phyloP scores from a whole-genome alignment of 2,329 filamentous ascomycete genomes.

The Xylaria polymorpha region DNA sequence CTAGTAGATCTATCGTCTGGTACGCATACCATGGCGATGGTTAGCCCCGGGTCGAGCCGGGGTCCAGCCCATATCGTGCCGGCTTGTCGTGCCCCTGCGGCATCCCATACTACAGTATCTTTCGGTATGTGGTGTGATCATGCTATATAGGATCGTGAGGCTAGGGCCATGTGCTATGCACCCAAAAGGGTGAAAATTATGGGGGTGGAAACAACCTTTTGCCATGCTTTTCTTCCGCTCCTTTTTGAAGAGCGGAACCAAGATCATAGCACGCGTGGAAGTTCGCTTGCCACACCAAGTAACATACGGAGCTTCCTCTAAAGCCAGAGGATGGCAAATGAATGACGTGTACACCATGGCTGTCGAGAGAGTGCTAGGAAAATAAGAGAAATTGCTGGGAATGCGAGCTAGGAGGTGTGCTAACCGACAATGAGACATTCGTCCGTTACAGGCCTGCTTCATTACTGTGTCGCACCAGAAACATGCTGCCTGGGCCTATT shows the following conservation, averaged over 20 bases:
- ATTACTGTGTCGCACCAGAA: conserved; percentile 27
- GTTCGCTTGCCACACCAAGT: conserved; percentile 14
- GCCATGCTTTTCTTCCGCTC: conserved; percentile 2
- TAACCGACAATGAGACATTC: conserved; percentile 23
- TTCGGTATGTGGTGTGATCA: conserved; percentile 19
- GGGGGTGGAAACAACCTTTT: not conserved
- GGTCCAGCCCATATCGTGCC: conserved; percentile 1
- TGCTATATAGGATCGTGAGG: conserved; percentile 11
- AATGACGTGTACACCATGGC: conserved; percentile 11
- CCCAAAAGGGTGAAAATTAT: not conserved
- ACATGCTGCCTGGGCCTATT: conserved; percentile 30
- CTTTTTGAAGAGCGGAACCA: not conserved
- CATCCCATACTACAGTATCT: conserved; percentile 23
- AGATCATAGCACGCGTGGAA: conserved; percentile 10
- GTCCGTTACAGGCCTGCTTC: conserved; percentile 19
- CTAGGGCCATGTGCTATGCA: conserved; percentile 2
- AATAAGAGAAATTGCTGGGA: not conserved
- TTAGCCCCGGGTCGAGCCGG: conserved; percentile 21
- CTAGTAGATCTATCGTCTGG: conserved; percentile 14
- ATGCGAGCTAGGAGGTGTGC: conserved; percentile 10
- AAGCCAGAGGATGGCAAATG: not conserved
- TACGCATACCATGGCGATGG: conserved; percentile 13
- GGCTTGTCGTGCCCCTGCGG: conserved; percentile 25
- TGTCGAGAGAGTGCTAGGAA: not conserved
- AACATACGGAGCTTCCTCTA: conserved; percentile 1